These are phyloP conservation scores for Epicoccum sorghinum DNA, from an alignment of 2,329 filamentous ascomycete species.

Conservation along the genomic window DNA sequence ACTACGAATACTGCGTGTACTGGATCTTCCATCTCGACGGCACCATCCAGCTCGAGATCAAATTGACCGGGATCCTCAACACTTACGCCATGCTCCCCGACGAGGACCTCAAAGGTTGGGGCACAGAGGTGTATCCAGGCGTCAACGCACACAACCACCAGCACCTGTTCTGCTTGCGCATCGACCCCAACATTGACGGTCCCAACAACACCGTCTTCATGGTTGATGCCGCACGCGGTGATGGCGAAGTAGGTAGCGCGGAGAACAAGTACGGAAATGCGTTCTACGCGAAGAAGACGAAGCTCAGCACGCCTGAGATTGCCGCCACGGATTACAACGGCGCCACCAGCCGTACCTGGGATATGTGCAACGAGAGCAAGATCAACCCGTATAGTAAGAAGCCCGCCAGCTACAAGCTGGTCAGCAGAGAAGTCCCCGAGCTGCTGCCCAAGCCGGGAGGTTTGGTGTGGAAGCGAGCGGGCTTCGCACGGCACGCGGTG, in stretches of 20 bases:
- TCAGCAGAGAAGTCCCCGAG: conserved; percentile 80
- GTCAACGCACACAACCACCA: conserved; percentile 97
- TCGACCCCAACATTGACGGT: conserved; percentile 88
- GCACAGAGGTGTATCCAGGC: conserved; percentile 86
- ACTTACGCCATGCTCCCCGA: conserved; percentile 82
- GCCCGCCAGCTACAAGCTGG: conserved; percentile 85
- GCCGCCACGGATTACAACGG: conserved; percentile 82
- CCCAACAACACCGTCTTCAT: conserved; percentile 84
- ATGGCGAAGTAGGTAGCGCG: conserved; percentile 76
- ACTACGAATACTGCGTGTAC: conserved; percentile 90
- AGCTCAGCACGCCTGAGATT: conserved; percentile 72
- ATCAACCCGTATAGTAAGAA: conserved; percentile 87
- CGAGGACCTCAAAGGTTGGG: conserved; percentile 86
- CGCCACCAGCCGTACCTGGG: conserved; percentile 81
- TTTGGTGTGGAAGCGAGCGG: conserved; percentile 87
- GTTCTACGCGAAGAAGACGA: conserved; percentile 84
- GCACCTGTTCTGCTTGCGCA: conserved; percentile 88
- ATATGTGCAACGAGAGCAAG: conserved; percentile 83
- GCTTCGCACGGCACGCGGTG: conserved; percentile 84
- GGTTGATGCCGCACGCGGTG: conserved; percentile 73
- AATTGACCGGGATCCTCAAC: conserved; percentile 90
- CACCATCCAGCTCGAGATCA: conserved; percentile 87
- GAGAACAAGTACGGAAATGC: conserved; percentile 92
- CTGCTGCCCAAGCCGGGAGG: conserved; percentile 81
- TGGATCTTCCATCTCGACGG: conserved; percentile 95